phyloP scores from a whole-genome alignment of 495 filamentous ascomycete genomes.

The Aspergillus asperescens region DNA sequence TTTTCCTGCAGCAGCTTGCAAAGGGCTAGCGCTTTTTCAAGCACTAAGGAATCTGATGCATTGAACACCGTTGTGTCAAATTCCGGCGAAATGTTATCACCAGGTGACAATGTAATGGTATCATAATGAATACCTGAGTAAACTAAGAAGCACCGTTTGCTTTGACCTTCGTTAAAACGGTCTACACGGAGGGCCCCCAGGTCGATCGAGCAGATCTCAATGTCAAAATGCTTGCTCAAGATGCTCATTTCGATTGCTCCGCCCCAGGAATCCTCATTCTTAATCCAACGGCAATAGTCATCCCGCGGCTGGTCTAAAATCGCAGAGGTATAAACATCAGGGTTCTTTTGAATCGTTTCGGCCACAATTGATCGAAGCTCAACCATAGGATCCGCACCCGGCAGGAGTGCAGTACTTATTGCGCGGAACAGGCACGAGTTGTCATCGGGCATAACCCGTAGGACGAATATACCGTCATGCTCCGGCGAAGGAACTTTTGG shows the following conservation, averaged over 20 bases:
- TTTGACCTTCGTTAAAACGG: constrained; percentile 72
- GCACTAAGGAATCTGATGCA: constrained; percentile 58
- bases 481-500: constrained; percentile 63
- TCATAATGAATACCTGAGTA: constrained; percentile 98
- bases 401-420: constrained; percentile 70
- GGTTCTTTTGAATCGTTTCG: constrained; percentile 68
- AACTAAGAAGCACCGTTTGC: constrained; percentile 70
- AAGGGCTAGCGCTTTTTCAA: constrained; percentile 64
- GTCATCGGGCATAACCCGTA: constrained; percentile 96
- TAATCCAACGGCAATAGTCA: constrained; percentile 81
- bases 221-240: constrained; percentile 74
- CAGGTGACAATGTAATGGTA: constrained; percentile 70
- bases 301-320: constrained; percentile 71
- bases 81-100: constrained; percentile 57
- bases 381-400: constrained; percentile 63
- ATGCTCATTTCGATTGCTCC: constrained; percentile 87
- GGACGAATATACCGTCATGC: constrained; percentile 61
- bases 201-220: constrained; percentile 85
- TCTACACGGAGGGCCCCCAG: constrained; percentile 64
- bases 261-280: constrained; percentile 78
- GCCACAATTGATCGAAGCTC: constrained; percentile 78
- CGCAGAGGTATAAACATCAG: constrained; percentile 63
- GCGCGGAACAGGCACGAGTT: constrained; percentile 95
- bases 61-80: constrained; percentile 78
- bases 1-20: constrained; percentile 63